These are phyloP conservation scores for Coffea canephora DNA, from an alignment of 257 asterid species.

Conservation along the genomic window DNA sequence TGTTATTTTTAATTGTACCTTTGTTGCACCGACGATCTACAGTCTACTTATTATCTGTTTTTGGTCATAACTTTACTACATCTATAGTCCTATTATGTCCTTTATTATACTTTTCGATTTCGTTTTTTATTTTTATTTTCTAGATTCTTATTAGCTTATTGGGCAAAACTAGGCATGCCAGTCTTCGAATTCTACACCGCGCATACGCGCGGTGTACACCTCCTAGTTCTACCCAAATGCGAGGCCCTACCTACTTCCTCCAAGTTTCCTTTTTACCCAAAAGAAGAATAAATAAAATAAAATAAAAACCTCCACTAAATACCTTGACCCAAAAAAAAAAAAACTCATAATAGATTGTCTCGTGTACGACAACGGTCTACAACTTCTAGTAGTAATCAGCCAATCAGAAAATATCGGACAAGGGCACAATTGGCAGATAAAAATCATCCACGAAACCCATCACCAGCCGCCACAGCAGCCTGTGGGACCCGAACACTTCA, in stretches of 20 bases:
- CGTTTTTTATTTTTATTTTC: too few species aligned
- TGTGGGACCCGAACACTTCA: background rate
- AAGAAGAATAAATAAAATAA: background rate
- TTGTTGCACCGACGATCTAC: too few species aligned
- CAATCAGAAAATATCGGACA: background rate
- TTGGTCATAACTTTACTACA: too few species aligned
- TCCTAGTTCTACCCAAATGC: background rate
- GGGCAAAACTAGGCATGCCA: too few species aligned
- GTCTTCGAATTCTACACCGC: too few species aligned
- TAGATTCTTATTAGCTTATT: too few species aligned
- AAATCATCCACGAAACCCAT: background rate
- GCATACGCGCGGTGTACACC: too few species aligned
- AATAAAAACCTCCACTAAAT: background rate
- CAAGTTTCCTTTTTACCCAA: constrained; percentile 12
- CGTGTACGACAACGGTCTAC: background rate
- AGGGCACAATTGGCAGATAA: background rate
- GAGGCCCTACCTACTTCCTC: constrained; percentile 19
- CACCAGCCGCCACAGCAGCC: background rate
- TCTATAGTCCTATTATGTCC: too few species aligned
- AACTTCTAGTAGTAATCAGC: background rate
- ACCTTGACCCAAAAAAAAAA: background rate
- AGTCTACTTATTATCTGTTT: too few species aligned
- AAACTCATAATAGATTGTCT: background rate
- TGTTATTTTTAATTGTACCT: too few species aligned
- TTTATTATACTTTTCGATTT: too few species aligned